These are phyloP conservation scores for Podaxis sp. DNA, from an alignment of 768 basidiomycete species.

Conservation along the genomic window DNA sequence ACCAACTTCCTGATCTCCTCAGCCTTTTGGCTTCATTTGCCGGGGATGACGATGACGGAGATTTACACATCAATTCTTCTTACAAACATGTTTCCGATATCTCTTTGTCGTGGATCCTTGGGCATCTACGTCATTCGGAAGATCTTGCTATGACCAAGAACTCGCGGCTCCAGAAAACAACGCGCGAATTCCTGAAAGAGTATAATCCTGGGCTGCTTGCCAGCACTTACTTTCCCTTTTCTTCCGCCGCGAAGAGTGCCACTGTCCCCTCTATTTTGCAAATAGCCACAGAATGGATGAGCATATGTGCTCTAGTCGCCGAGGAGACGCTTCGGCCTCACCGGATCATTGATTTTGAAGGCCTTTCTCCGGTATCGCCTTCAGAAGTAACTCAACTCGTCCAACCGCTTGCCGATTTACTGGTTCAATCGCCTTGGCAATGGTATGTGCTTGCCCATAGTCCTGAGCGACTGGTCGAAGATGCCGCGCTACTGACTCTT, in stretches of 20 bases:
- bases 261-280: background rate
- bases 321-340: conserved; percentile 6
- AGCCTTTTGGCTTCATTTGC: background rate
- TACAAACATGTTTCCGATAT: background rate
- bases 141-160: background rate
- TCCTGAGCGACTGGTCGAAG: background rate
- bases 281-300: conserved; percentile 3
- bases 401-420: background rate
- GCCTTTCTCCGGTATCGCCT: background rate
- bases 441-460: background rate
- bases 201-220: conserved; percentile 11
- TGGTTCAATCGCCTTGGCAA: background rate
- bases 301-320: background rate
- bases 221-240: conserved; percentile 3
- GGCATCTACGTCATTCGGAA: background rate
- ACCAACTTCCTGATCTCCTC: conserved; percentile 13
- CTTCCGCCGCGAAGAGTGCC: background rate
- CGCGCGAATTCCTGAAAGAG: background rate
- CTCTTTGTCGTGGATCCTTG: background rate
- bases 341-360: background rate
- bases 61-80: conserved; percentile 9
- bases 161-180: background rate
- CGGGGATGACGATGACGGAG: background rate
- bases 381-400: too few species aligned
- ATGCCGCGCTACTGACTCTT: background rate